Conservation (phyloP, 163 green algal genomes). For the Prototheca wickerhamii region DNA sequence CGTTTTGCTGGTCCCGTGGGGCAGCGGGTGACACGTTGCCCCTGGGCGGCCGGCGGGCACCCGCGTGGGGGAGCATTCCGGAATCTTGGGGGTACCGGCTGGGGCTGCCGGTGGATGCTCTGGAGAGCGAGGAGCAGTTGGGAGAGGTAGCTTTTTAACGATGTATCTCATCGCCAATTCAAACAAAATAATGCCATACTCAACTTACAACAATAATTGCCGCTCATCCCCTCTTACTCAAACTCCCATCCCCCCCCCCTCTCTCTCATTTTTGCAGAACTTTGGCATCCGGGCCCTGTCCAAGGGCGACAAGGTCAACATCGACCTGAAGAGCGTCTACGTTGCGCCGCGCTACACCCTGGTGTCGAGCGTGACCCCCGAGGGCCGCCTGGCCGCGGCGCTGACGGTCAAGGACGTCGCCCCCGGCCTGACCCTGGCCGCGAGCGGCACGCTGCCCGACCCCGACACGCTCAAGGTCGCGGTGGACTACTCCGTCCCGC, state of each 20-base stretch:
- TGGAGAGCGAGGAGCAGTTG: background rate
- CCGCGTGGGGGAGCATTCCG: too few species aligned
- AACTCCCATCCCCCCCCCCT: background rate
- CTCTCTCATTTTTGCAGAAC: constrained; percentile 27
- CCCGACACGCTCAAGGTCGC: constrained; percentile 29
- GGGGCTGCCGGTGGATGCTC: too few species aligned
- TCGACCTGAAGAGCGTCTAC: constrained; percentile 41
- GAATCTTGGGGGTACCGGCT: background rate
- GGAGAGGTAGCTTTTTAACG: too few species aligned
- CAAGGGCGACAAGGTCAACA: constrained; percentile 33
- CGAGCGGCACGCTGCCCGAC: constrained; percentile 41
- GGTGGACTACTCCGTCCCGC: constrained; percentile 38
- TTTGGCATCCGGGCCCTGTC: constrained; percentile 30
- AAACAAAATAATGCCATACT: background rate
- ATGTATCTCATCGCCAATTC: background rate
- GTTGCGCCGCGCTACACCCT: constrained; percentile 31
- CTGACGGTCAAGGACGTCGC: constrained; percentile 31
- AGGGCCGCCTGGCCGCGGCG: constrained; percentile 32
- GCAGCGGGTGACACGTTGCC: background rate
- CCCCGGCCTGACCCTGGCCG: constrained; percentile 31
- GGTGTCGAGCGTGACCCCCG: constrained; percentile 20
- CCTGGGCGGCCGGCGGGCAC: too few species aligned
- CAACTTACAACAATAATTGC: background rate
- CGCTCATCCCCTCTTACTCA: background rate
- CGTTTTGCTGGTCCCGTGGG: background rate